These are phyloP conservation scores for Fusarium denticulatum DNA, from an alignment of 2,329 filamentous ascomycete genomes.

Conservation along the genomic window DNA sequence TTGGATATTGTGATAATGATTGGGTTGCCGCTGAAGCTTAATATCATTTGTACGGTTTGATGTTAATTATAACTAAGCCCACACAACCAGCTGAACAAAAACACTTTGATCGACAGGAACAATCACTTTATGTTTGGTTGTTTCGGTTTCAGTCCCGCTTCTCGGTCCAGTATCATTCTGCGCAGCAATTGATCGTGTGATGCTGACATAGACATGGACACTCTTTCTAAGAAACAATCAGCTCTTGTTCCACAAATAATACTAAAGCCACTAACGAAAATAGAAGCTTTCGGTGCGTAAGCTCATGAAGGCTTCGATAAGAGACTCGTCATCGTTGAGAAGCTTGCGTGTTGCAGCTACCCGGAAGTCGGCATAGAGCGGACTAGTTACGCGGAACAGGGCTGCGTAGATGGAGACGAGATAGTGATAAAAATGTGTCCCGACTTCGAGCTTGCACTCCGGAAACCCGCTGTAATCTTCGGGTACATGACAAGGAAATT, in stretches of 20 bases:
- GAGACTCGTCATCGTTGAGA: constrained; percentile 37
- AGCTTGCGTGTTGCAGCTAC: constrained; percentile 37
- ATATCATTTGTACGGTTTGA: neutral
- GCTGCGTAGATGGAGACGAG: constrained; percentile 44
- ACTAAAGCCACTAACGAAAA: constrained; percentile 34
- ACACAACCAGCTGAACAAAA: neutral
- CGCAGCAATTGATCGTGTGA: constrained; percentile 42
- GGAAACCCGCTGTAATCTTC: constrained; percentile 44
- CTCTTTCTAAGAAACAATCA: constrained; percentile 38
- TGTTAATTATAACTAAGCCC: neutral
- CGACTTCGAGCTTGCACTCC: constrained; percentile 42
- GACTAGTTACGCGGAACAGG: constrained; percentile 43
- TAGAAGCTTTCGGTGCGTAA: constrained; percentile 45
- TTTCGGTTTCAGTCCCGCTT: constrained; percentile 38
- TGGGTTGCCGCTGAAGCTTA: neutral
- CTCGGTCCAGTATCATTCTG: constrained; percentile 43
- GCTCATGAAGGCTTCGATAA: constrained; percentile 41
- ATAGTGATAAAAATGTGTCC: constrained; percentile 45
- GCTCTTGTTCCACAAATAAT: neutral
- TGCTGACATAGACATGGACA: constrained; percentile 42
- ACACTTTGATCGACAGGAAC: no score
- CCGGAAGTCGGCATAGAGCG: constrained; percentile 42
- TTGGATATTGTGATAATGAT: neutral
- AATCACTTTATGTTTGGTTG: constrained; percentile 9
- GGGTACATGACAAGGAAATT: constrained; percentile 44